These are phyloP conservation scores for Prunus mume DNA, from an alignment of 306 rosid species.

Conservation along the genomic window DNA sequence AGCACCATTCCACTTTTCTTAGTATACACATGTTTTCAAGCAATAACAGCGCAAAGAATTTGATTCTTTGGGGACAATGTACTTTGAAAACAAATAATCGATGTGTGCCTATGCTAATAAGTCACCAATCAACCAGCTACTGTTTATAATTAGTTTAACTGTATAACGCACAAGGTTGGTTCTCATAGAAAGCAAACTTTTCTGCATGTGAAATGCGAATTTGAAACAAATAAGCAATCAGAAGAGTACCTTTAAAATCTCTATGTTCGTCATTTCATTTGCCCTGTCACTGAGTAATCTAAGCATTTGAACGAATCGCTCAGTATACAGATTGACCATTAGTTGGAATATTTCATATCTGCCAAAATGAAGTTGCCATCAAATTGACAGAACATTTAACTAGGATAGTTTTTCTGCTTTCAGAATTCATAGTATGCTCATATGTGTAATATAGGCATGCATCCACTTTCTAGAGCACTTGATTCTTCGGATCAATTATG, in stretches of 20 bases:
- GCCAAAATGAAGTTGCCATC: constrained; percentile 28
- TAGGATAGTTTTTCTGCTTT: background rate
- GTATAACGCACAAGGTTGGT: background rate
- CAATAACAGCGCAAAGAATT: background rate
- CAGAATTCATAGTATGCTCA: background rate
- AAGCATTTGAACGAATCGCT: constrained; percentile 97
- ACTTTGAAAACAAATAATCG: background rate
- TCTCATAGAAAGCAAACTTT: background rate
- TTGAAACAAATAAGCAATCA: constrained; percentile 20
- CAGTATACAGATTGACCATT: constrained; percentile 92
- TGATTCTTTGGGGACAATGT: background rate
- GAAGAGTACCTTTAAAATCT: constrained; percentile 80
- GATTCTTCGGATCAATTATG: background rate
- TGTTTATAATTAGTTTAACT: background rate
- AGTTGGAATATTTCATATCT: constrained; percentile 98
- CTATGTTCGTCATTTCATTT: constrained; percentile 79
- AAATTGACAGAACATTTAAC: background rate
- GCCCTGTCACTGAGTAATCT: constrained; percentile 93
- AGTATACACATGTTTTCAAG: background rate
- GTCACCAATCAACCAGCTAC: background rate
- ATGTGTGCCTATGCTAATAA: background rate
- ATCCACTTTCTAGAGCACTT: background rate
- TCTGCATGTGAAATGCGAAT: background rate
- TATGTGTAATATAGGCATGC: background rate
- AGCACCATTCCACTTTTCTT: background rate